Base-by-base conservation (phyloP, 2,329 filamentous ascomycete genomes). In the Bipolaris bicolor region DNA sequence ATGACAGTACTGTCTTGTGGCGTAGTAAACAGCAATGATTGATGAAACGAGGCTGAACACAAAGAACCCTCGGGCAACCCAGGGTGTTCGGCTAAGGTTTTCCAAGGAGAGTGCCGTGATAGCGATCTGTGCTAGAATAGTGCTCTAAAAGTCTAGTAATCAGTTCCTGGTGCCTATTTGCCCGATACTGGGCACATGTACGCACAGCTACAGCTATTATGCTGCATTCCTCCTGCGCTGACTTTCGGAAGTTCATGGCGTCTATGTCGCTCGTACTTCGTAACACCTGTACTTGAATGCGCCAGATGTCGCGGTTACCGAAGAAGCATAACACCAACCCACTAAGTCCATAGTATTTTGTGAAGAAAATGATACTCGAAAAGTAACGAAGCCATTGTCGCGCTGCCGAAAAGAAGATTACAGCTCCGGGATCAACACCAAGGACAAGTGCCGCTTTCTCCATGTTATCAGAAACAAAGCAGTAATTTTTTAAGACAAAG, bases 141-240 rank as follows among this genome's bases (percentile, higher is more conserved):
- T 45, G 7, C 20, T 33, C 52, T 55, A 13, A 4, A 13, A 1
- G 7, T 11, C 24, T 26, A 26, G 24, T 7, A 18, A 3, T 54
- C 18, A 43, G 15, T 22, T 16, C 5, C 5, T 16, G 6, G 4
- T 2, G 5, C 2, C 24, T 18, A 5, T 40, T 2, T 9, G 7
- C 1, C 1, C 16, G 6, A 6, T 9, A 9, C 1, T 7, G 1
- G 13, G 15, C 20, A 3, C 7, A 5, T 29, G 2, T 20, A 24
- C 40, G 16, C 18, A 50, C 33, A 7, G 52, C 46, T n/a, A 55
- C 40, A 15, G 52, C 45, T 31, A 55, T 46, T 1, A 55, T 55
- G 7, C 3, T 50, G 16, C 52, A 31, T 7, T 50, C 52, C 1
- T 44, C 7, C 22, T 55, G 46, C 2, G n/a, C 22, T 1, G 46